phyloP scores from a whole-genome alignment of 2,329 filamentous ascomycete species.

The Phoma sp. region DNA sequence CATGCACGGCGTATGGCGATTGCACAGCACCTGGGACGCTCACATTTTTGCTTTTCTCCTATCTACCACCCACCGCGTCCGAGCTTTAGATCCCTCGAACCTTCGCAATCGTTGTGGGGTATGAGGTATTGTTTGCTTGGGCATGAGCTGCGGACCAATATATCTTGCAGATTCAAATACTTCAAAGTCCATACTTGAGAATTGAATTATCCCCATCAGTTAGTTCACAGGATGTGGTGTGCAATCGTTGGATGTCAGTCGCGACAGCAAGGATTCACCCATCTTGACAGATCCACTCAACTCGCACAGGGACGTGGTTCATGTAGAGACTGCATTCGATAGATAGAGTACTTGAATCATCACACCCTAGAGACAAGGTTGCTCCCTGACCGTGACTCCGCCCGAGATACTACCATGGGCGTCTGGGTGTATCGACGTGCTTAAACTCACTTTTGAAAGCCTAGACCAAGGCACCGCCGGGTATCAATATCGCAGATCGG shows the following conservation, averaged over 20 bases:
- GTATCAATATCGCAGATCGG: constrained; percentile 18
- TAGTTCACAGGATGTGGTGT: no score
- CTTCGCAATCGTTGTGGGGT: background rate
- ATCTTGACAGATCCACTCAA: no score
- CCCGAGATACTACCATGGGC: background rate
- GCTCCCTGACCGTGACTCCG: background rate
- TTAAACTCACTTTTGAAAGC: constrained; percentile 16
- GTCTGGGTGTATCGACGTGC: background rate
- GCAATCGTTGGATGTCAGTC: no score
- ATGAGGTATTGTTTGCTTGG: background rate
- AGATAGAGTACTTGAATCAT: background rate
- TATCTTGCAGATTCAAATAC: constrained; percentile 24
- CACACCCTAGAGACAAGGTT: background rate
- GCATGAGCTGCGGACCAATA: constrained; percentile 15
- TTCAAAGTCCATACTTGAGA: constrained; percentile 2
- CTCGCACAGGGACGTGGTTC: no score
- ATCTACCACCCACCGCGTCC: background rate
- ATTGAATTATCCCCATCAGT: background rate
- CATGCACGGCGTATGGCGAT: constrained; percentile 30
- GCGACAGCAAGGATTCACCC: no score
- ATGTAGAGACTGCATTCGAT: background rate
- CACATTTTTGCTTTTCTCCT: constrained; percentile 11
- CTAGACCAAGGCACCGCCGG: constrained; percentile 13
- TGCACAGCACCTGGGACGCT: constrained; percentile 9
- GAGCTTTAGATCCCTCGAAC: constrained; percentile 10